Evolutionary conservation across 352 stramenopile species (phyloP).

Genomic region (Phytophthora citricola): DNA sequence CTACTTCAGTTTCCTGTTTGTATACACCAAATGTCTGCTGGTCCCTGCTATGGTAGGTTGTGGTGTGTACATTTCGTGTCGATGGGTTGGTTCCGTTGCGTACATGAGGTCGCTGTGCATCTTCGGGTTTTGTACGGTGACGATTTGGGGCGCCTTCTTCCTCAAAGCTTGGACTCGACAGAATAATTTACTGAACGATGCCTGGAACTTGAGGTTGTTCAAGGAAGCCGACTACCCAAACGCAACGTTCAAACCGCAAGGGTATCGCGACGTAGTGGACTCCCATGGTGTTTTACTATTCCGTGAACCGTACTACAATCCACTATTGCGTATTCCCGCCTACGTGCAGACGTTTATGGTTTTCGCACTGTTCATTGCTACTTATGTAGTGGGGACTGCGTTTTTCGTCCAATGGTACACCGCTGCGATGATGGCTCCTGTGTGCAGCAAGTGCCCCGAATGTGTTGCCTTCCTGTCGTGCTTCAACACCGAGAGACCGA

Average conservation of each 20-base stretch:
- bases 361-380: slow-evolving; percentile 80
- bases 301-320: slow-evolving; percentile 85
- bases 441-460: slow-evolving; percentile 77
- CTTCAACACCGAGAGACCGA: slow-evolving; percentile 79
- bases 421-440: slow-evolving; percentile 83
- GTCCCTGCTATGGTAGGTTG: slow-evolving; percentile 66
- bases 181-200: slow-evolving; percentile 84
- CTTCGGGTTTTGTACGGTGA: slow-evolving; percentile 80
- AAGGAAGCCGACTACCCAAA: slow-evolving; percentile 90
- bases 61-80: slow-evolving; percentile 70
- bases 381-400: slow-evolving; percentile 79
- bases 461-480: slow-evolving; percentile 83
- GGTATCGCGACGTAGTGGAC: slow-evolving; percentile 81
- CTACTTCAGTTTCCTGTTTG: slow-evolving; percentile 87
- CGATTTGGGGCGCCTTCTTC: slow-evolving; percentile 80
- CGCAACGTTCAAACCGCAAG: slow-evolving; percentile 74
- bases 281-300: slow-evolving; percentile 76
- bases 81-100: slow-evolving; percentile 71
- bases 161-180: slow-evolving; percentile 81
- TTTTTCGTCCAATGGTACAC: slow-evolving; percentile 92
- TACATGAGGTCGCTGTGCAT: slow-evolving; percentile 86
- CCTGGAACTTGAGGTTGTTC: slow-evolving; percentile 85
- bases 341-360: slow-evolving; percentile 86
- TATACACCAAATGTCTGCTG: slow-evolving; percentile 85
- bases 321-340: slow-evolving; percentile 74